phyloP scores from a whole-genome alignment of 179 eudicot genomes.

The Heliamphora pulchella region DNA sequence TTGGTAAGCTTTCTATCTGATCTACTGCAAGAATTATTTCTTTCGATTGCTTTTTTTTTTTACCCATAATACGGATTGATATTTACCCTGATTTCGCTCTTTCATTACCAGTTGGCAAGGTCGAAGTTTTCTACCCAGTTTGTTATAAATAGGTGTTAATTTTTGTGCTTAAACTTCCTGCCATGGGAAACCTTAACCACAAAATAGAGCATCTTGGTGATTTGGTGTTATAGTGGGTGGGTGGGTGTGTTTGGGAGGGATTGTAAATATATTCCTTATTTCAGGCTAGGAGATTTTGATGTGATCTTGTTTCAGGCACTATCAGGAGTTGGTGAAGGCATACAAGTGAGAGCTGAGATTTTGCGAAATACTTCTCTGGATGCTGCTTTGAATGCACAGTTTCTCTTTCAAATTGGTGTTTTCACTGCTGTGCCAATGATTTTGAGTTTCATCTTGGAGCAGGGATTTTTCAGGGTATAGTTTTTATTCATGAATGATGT shows the following conservation, averaged over 20 bases:
- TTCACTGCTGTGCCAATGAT: slow-evolving; percentile 97
- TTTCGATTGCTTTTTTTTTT: too few relatives aligned
- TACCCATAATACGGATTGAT: too few relatives aligned
- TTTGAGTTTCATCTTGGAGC: slow-evolving; percentile 85
- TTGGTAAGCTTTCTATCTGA: slow-evolving; percentile 45
- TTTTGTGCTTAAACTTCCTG: neutral
- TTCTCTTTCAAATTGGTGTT: slow-evolving; percentile 90
- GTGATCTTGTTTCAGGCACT: slow-evolving; percentile 54
- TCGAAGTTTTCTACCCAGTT: too few relatives aligned
- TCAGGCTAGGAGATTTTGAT: neutral
- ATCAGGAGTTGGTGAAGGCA: slow-evolving; percentile 81
- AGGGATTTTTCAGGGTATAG: slow-evolving; percentile 77
- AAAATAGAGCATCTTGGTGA: neutral
- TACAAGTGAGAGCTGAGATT: slow-evolving; percentile 54
- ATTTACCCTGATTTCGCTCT: too few relatives aligned
- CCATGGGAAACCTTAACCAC: neutral
- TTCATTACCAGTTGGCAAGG: too few relatives aligned
- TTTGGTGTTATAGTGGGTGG: neutral
- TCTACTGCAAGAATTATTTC: neutral
- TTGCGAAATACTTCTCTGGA: slow-evolving; percentile 59
- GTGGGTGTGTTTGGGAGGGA: too few relatives aligned
- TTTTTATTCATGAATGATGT: slow-evolving; percentile 3
- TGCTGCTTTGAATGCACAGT: slow-evolving; percentile 90
- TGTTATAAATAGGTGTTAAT: neutral
- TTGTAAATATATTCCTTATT: neutral